Percentiles rank a stretch among this genome's conserved stretches.
Evolutionary conservation across 2,329 filamentous ascomycete genomes (phyloP).

Genomic region (Aspergillus niger): DNA sequence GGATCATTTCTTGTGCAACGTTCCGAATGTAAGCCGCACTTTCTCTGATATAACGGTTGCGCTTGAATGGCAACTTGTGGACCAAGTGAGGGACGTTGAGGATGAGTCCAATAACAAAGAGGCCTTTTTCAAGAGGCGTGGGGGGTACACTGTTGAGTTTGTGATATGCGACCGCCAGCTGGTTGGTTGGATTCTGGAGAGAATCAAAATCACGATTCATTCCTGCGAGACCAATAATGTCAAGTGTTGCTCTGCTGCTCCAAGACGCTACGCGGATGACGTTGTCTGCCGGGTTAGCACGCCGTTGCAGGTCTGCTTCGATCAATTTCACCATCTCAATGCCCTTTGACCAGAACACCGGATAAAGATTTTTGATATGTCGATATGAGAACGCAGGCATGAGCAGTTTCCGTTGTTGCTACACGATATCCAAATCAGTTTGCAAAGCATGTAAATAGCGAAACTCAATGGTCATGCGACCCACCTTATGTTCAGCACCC

Average conservation of each 20-base stretch:
- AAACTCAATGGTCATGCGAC: not conserved
- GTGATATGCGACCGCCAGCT: constrained; percentile 51
- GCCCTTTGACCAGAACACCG: constrained; percentile 79
- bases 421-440: not conserved
- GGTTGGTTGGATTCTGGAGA: constrained; percentile 61
- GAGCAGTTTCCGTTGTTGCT: constrained; percentile 70
- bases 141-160: constrained; percentile 27
- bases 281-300: constrained; percentile 37
- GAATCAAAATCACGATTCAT: constrained; percentile 71
- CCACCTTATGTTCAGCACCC: constrained; percentile 81
- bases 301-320: constrained; percentile 43
- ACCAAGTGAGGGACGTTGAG: constrained; percentile 67
- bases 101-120: constrained; percentile 60
- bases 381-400: constrained; percentile 84
- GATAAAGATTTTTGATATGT: constrained; percentile 81
- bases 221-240: constrained; percentile 74
- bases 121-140: constrained; percentile 37
- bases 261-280: constrained; percentile 63
- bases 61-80: constrained; percentile 64
- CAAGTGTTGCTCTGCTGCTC: constrained; percentile 69
- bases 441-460: not conserved
- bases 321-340: constrained; percentile 68
- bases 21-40: constrained; percentile 63
- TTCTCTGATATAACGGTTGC: constrained; percentile 65
- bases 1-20: constrained; percentile 69